Percentiles rank a stretch among this genome's conserved stretches.
Evolutionary conservation across 768 basidiomycete species (phyloP).

Genomic region (Lactifluus pinguis): DNA sequence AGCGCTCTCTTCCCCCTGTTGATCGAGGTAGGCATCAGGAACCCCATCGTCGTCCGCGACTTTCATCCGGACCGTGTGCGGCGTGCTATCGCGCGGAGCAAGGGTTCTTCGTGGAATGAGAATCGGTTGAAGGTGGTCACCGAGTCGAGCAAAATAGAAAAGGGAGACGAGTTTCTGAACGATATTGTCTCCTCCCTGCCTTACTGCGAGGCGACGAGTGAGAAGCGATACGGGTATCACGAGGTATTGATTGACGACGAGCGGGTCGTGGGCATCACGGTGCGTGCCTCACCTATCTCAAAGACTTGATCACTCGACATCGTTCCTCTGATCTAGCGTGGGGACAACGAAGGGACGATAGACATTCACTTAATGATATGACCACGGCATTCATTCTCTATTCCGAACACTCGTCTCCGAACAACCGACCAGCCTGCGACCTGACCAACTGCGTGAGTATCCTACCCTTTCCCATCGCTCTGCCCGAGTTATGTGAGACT

Average conservation of each 20-base stretch:
- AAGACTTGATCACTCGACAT: not conserved
- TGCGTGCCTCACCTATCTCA: not conserved
- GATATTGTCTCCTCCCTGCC: constrained; percentile 11
- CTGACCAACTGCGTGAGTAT: not conserved
- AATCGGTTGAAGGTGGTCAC: constrained; percentile 6
- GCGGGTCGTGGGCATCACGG: constrained; percentile 14
- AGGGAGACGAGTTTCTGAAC: constrained; percentile 11
- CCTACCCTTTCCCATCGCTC: too few species aligned
- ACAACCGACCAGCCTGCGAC: too few species aligned
- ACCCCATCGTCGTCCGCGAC: too few species aligned
- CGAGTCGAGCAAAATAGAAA: constrained; percentile 11
- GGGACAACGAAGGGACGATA: too few species aligned
- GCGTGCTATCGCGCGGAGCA: constrained; percentile 5
- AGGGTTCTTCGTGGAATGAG: not conserved
- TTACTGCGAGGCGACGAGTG: constrained; percentile 14
- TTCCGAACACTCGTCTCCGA: not conserved
- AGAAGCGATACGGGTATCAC: constrained; percentile 16
- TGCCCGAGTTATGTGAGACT: not conserved
- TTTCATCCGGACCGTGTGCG: too few species aligned
- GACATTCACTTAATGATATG: too few species aligned
- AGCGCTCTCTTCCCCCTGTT: constrained; percentile 11
- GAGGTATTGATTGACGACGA: constrained; percentile 12
- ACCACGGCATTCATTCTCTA: too few species aligned
- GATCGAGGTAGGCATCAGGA: not conserved
- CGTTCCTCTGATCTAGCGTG: not conserved